Evolutionary conservation across 129 eudicot species (phyloP), one percentile per base, ranked within the genome.

Genomic region (Chrysanthemum seticuspe): DNA sequence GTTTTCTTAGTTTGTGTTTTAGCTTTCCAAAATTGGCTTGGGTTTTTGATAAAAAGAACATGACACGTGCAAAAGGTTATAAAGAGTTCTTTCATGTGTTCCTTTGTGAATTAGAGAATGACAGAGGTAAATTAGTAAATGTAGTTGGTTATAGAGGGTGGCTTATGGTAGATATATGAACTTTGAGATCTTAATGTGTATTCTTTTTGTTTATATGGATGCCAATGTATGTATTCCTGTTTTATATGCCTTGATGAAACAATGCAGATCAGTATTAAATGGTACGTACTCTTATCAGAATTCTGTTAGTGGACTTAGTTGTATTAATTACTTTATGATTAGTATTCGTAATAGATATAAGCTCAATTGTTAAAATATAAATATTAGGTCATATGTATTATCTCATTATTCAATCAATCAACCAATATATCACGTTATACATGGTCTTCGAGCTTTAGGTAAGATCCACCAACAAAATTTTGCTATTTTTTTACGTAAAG

Each of bases 151-250:
- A 77, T 70, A 70, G 50, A 70, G 76, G 45, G 67, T 77, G 72
- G 13, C 31, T 69, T 77, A 61, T 40, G 75, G 51, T 71, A 71
- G 82, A 53, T 72, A 78, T 78, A 78, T 71, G 16, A 65, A 16
- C 77, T 45, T 76, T 62, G 67, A 59, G 63, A 65, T 55, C 72
- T 63, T 63, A 54, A 76, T 68, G 68, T 71, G 82, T 78, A 71
- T 78, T 78, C 81, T 78, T 78, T 71, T 78, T 56, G 82, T 71
- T 78, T 57, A 78, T 63, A 78, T 78, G 72, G 70, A 69, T 69
- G 81, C 69, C 21, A 69, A 76, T 60, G 64, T 70, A 77, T 61
- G 70, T 61, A 76, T 69, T 53, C 51, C 45, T 60, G 62, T 27
- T 36, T 68, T 61, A 69, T 36, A 62, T 69, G 64, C 50, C 50